Evolutionary conservation across 2,329 filamentous ascomycete genomes (phyloP).

Genomic region (Fusarium azukiicola): DNA sequence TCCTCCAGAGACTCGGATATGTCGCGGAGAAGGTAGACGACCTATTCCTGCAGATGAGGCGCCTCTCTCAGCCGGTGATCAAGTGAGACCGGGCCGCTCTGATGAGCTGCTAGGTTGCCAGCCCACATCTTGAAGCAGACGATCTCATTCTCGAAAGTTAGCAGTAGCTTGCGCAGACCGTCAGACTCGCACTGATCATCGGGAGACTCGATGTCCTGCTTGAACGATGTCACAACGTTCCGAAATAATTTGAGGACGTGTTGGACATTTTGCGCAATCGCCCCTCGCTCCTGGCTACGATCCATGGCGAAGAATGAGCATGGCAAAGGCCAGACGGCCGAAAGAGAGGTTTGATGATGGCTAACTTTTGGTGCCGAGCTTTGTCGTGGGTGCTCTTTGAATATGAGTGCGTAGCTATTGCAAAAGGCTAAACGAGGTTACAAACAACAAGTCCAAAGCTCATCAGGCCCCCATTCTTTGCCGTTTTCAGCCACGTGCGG

Average conservation of each 20-base stretch:
- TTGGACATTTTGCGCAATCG: slow-evolving; percentile 26
- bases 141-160: not conserved
- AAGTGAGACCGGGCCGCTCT: slow-evolving; percentile 33
- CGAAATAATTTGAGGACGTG: not conserved
- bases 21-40: slow-evolving; percentile 49
- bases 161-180: fast-evolving
- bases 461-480: not conserved
- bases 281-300: not conserved
- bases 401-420: not conserved
- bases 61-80: slow-evolving; percentile 49
- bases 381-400: not conserved
- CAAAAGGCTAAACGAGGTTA: not conserved
- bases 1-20: slow-evolving; percentile 38
- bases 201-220: not conserved
- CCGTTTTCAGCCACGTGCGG: slow-evolving; percentile 11
- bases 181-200: fast-evolving
- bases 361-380: not conserved
- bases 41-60: slow-evolving; percentile 41
- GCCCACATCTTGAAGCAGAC: slow-evolving; percentile 49
- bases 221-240: not conserved
- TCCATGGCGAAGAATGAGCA: not conserved
- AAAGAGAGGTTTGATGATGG: not conserved
- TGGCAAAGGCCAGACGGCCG: not conserved
- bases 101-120: slow-evolving; percentile 44
- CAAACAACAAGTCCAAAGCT: not conserved